Percentiles rank a stretch among this genome's conserved stretches.
These are phyloP conservation scores for Umbelopsis sp. DNA, from an alignment of 371 early-diverging fungal species.

Conservation along the genomic window DNA sequence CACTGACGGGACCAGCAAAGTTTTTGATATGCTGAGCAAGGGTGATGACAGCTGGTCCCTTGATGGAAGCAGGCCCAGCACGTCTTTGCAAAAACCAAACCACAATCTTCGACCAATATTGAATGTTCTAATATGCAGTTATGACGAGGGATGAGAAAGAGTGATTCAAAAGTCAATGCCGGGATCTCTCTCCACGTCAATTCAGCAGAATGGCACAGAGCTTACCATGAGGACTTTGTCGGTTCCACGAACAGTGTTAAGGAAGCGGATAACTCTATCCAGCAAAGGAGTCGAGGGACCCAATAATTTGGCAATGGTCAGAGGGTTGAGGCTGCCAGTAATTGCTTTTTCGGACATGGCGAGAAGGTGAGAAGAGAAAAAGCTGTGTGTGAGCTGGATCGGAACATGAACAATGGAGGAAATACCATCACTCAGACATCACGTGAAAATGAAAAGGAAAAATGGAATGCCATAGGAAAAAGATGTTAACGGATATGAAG, in stretches of 20 bases:
- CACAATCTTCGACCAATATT: conserved; percentile 89
- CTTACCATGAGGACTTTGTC: conserved; percentile 95
- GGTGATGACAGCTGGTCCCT: conserved; percentile 28
- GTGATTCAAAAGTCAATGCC: too few relatives aligned
- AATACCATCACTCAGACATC: not conserved
- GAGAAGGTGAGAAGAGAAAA: not conserved
- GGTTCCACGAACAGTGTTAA: conserved; percentile 81
- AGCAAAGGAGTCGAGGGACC: conserved; percentile 62
- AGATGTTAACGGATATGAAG: too few relatives aligned
- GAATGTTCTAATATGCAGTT: conserved; percentile 67
- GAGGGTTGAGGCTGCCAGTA: conserved; percentile 34
- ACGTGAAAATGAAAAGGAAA: too few relatives aligned
- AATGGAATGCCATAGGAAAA: not conserved
- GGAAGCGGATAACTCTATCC: conserved; percentile 75
- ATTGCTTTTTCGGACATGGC: conserved; percentile 19
- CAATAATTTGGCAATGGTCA: conserved; percentile 48
- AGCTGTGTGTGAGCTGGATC: not conserved
- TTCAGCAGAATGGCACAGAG: not conserved
- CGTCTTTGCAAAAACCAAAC: conserved; percentile 71
- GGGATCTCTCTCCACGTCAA: too few relatives aligned
- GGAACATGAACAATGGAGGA: not conserved
- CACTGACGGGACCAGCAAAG: conserved; percentile 81
- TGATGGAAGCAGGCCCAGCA: conserved; percentile 30
- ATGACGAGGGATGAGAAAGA: too few relatives aligned
- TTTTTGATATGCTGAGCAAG: conserved; percentile 75